Evolutionary conservation across 2,329 filamentous ascomycete species (phyloP), one percentile per base, ranked within the genome.

Genomic region (Grosmannia clavigera): DNA sequence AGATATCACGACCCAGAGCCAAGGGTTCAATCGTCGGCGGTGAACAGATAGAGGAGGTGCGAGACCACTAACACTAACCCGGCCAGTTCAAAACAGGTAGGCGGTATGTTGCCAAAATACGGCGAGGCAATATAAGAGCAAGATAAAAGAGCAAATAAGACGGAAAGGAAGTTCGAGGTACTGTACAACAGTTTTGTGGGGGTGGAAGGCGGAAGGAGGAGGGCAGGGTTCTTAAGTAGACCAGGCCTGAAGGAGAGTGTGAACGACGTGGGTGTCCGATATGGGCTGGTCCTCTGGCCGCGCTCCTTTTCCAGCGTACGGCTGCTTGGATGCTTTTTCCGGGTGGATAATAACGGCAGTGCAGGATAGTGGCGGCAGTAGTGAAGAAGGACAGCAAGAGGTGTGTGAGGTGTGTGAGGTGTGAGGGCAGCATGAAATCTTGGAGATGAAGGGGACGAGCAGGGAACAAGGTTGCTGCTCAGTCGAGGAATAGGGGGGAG

Each of bases 211-310:
- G 46, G 53, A 31, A 57, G 35, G 58, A 61, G 65, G 64, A 64
- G 58, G 62, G 57, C 61, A 64, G 63, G 65, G 63, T 65, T 65
- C 65, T 65, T 66, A 67, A 65, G 64, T 65, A 66, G 61, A 66
- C 66, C 65, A 65, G 63, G 64, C 50, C 16, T 68, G 66, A 67
- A 64, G 58, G 57, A 33, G 53, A 29, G 53, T 29, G 53, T 43
- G 53, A 65, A 65, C 67, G 43, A 52, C 29, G 25, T 22, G 31
- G 33, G 57, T 38, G 46, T 14, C 19, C n/a, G 31, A 43, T 31
- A 35, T 40, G 25, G 35, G 16, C 25, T 12, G 31, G n/a, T 56
- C 14, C 12, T 52, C 12, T 27, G 16, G 22, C 14, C 10, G 48
- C 48, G 25, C 48, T 51, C 48, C 25, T 31, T 31, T 52, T 52